A percentile compares a stretch with the other conserved stretches of the same genome.
phyloP scores from a whole-genome alignment of 495 filamentous ascomycete genomes.

The Penicillium simplicissimum region DNA sequence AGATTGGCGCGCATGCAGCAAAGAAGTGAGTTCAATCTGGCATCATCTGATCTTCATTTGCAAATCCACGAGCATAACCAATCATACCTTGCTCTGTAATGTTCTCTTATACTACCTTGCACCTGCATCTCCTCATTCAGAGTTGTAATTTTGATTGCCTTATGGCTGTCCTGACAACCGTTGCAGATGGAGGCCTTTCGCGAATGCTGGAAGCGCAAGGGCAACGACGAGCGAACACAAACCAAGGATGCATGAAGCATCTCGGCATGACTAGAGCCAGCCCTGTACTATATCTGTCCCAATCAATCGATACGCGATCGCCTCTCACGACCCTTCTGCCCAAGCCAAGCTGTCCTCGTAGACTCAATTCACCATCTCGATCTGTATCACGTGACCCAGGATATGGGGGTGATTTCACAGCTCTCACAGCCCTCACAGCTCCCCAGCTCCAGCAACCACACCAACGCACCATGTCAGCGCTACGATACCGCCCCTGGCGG shows the following conservation, averaged over 20 bases:
- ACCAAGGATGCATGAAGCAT: conserved; percentile 58
- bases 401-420: conserved; percentile 7
- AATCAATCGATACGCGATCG: conserved; percentile 4
- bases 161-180: conserved; percentile 17
- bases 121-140: background rate
- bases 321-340: background rate
- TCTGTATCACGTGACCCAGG: conserved; percentile 18
- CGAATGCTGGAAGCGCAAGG: conserved; percentile 89
- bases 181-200: conserved; percentile 87
- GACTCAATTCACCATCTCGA: background rate
- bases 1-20: conserved; percentile 88
- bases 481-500: conserved; percentile 20
- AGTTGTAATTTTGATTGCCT: background rate
- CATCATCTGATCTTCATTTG: background rate
- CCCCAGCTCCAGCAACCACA: conserved; percentile 7
- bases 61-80: background rate
- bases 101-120: background rate
- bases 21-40: conserved; percentile 65
- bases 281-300: background rate
- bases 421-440: too few species aligned
- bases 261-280: background rate
- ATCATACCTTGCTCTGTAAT: background rate
- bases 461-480: conserved; percentile 25
- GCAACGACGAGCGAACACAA: conserved; percentile 81
- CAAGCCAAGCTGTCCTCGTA: background rate